Conservation (phyloP, 441 rosid species). For the Pelargonium citronellum region DNA sequence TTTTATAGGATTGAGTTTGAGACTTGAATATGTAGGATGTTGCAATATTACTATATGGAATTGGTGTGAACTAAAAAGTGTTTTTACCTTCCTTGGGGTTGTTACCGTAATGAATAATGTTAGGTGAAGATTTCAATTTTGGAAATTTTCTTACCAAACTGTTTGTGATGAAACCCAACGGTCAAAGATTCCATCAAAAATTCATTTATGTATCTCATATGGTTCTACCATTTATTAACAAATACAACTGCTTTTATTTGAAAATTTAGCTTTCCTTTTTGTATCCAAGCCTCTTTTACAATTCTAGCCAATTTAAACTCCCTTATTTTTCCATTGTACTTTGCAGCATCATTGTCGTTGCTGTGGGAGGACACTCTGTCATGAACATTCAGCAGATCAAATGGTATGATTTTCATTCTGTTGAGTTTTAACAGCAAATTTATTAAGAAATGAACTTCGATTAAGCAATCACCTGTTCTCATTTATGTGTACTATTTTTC, state of each 20-base stretch:
- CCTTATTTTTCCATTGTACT: neutral
- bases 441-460: neutral
- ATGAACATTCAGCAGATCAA: slow-evolving; percentile 66
- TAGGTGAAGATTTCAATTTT: neutral
- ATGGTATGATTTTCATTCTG: slow-evolving; percentile 37
- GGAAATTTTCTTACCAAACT: neutral
- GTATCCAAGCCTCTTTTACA: neutral
- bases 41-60: neutral
- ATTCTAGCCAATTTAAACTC: neutral
- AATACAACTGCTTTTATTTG: no score
- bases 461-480: neutral
- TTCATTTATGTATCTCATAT: neutral
- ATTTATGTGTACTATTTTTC: slow-evolving; percentile 20
- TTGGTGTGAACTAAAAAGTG: neutral
- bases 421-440: neutral
- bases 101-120: neutral
- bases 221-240: neutral
- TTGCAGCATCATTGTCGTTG: slow-evolving; percentile 41
- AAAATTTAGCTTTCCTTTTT: neutral
- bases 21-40: neutral
- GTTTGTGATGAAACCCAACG: neutral
- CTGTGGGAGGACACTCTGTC: slow-evolving; percentile 66
- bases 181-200: neutral
- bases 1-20: neutral
- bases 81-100: neutral